phyloP scores from a whole-genome alignment of 2,329 filamentous ascomycete species.

The Pseudocercospora fuligena region DNA sequence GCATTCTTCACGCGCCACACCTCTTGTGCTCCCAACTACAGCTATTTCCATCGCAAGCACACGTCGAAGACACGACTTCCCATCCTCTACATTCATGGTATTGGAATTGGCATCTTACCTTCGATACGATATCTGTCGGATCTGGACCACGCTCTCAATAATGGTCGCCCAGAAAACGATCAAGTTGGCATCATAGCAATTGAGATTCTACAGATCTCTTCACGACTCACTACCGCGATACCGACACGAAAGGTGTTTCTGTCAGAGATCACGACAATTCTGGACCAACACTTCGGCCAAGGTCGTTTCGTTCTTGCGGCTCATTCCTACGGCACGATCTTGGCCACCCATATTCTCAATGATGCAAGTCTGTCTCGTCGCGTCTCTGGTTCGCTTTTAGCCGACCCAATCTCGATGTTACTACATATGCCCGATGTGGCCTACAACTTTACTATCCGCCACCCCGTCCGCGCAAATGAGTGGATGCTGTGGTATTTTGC shows the following conservation, averaged over 20 bases:
- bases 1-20: conserved; percentile 51
- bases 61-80: conserved; percentile 62
- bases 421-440: conserved; percentile 72
- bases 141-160: conserved; percentile 47
- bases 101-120: conserved; percentile 69
- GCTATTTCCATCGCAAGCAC: conserved; percentile 71
- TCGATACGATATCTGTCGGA: conserved; percentile 63
- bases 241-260: conserved; percentile 60
- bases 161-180: conserved; percentile 40
- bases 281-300: conserved; percentile 64
- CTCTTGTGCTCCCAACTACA: conserved; percentile 57
- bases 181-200: conserved; percentile 67
- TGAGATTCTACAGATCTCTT: conserved; percentile 69
- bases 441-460: conserved; percentile 67
- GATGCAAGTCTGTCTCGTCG: conserved; percentile 49
- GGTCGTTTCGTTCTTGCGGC: conserved; percentile 63
- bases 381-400: conserved; percentile 57
- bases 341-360: conserved; percentile 66
- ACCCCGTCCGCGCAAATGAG: conserved; percentile 63
- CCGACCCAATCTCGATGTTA: conserved; percentile 69
- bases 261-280: conserved; percentile 60
- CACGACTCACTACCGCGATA: conserved; percentile 62
- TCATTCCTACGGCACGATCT: conserved; percentile 67
- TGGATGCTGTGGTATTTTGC: conserved; percentile 74
- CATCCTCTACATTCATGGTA: conserved; percentile 72